A percentile compares a stretch with the other conserved stretches of the same genome.
Evolutionary conservation across 305 asterid species (phyloP).

Genomic region (Coffea humblotiana): DNA sequence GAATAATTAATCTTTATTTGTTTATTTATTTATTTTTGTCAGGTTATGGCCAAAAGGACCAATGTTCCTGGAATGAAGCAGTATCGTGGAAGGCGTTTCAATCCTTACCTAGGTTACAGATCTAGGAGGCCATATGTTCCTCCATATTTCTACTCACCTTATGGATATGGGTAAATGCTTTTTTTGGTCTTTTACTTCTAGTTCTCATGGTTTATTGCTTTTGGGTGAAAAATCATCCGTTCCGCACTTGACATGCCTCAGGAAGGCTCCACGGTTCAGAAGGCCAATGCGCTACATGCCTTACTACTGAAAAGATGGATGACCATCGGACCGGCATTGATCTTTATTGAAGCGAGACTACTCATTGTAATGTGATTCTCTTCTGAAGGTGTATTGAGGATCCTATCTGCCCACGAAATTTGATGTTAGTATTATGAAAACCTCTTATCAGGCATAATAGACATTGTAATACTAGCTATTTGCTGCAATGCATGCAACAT

Average conservation of each 20-base stretch:
- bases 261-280: constrained; percentile 53
- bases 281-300: constrained; percentile 50
- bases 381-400: neutral
- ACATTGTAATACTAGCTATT: neutral
- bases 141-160: constrained; percentile 65
- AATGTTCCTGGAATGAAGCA: constrained; percentile 98
- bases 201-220: neutral
- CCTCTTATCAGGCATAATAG: neutral
- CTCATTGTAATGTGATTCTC: neutral
- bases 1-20: neutral
- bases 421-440: neutral
- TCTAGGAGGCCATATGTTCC: constrained; percentile 75
- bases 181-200: neutral
- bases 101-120: constrained; percentile 59
- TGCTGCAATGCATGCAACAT: neutral
- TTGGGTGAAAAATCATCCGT: neutral
- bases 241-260: constrained; percentile 18
- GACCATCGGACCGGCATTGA: neutral
- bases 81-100: constrained; percentile 65
- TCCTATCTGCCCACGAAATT: neutral
- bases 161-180: constrained; percentile 69
- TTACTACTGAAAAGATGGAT: constrained; percentile 28
- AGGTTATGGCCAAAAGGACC: constrained; percentile 87
- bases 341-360: neutral
- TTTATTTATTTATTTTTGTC: neutral